Percentiles rank a stretch among this genome's conserved stretches.
Evolutionary conservation across 148 eudicot species (phyloP).

Genomic region (Rhododendron vialii): DNA sequence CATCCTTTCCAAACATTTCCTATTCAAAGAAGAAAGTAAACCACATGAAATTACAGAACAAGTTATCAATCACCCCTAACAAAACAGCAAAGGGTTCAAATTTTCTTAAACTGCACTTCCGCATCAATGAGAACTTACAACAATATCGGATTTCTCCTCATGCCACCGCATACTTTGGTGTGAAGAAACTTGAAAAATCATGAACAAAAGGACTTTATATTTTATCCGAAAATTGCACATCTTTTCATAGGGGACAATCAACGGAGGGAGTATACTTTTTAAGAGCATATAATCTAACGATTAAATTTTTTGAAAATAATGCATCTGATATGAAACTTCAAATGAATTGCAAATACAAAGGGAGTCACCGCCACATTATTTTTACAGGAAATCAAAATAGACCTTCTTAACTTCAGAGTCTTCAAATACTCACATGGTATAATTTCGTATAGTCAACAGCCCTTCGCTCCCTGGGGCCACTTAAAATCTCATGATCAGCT

Average conservation of each 20-base stretch:
- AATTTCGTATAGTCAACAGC: conserved; percentile 75
- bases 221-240: background rate
- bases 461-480: conserved; percentile 64
- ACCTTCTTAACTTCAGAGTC: conserved; percentile 3
- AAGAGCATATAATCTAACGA: background rate
- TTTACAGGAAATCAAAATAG: background rate
- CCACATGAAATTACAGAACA: background rate
- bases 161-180: background rate
- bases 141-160: background rate
- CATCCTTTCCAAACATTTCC: conserved; percentile 96
- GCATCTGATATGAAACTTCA: background rate
- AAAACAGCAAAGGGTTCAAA: background rate
- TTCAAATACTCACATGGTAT: conserved; percentile 63
- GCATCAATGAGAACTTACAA: background rate
- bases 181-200: background rate
- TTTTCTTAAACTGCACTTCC: background rate
- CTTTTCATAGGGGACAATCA: background rate
- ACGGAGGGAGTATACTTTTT: background rate
- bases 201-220: background rate
- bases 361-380: background rate
- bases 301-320: no score
- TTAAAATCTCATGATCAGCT: conserved; percentile 47
- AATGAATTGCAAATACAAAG: background rate
- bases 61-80: background rate
- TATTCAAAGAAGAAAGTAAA: conserved; percentile 22